These are phyloP conservation scores for Sicyos baderoa DNA, from an alignment of 306 rosid genomes.

Conservation along the genomic window DNA sequence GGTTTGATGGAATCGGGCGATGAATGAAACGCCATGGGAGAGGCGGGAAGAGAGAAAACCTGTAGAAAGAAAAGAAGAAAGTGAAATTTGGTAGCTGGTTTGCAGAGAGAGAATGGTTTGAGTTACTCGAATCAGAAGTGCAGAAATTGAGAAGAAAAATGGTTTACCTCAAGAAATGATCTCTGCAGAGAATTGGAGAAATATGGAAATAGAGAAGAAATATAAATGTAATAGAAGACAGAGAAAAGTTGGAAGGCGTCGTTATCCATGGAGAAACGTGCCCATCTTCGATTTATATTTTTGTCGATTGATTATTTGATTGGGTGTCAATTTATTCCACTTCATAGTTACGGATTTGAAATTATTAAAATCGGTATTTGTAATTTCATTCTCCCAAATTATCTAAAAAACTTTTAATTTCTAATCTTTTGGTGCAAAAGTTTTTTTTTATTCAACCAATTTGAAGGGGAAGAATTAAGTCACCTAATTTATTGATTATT, in stretches of 20 bases:
- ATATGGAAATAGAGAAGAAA: neutral
- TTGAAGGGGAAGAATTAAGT: too few species aligned
- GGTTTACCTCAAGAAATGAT: neutral
- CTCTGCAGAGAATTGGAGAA: neutral
- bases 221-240: neutral
- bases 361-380: too few species aligned
- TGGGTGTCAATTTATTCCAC: too few species aligned
- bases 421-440: too few species aligned
- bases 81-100: neutral
- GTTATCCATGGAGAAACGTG: neutral
- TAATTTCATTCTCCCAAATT: too few species aligned
- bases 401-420: too few species aligned
- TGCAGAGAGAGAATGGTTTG: neutral
- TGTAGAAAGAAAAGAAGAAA: neutral
- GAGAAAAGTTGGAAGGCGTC: neutral
- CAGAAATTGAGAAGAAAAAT: neutral
- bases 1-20: constrained; percentile 40
- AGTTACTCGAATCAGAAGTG: neutral
- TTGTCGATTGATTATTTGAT: too few species aligned
- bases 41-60: constrained; percentile 13
- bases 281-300: neutral
- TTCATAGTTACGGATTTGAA: too few species aligned
- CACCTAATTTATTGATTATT: too few species aligned
- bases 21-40: constrained; percentile 44
- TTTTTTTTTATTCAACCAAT: too few species aligned